These are phyloP conservation scores for Dictyostelium brefeldianum DNA, from an alignment of 78 protist species.

Conservation along the genomic window DNA sequence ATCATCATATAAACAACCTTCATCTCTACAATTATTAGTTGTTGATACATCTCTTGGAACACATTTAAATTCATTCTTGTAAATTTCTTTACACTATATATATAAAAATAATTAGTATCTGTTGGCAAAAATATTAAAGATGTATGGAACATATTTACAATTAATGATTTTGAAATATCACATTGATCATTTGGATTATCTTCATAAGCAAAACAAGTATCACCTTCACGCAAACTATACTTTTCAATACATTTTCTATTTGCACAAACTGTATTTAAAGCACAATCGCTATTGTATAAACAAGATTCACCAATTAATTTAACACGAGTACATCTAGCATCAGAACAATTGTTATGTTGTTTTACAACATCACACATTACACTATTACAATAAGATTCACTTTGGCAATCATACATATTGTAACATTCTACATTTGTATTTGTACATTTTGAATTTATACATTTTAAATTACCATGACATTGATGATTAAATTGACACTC, in stretches of 20 bases:
- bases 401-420: not conserved
- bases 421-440: not conserved
- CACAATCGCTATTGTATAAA: not conserved
- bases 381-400: not conserved
- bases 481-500: constrained; percentile 2
- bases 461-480: not conserved
- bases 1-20: not conserved
- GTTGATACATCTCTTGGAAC: not conserved
- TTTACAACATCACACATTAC: not conserved
- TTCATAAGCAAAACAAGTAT: not conserved
- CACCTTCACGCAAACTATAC: not conserved
- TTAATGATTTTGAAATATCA: constrained; percentile 9
- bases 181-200: not conserved
- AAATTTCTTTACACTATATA: not conserved
- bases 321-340: not conserved
- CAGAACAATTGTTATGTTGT: not conserved
- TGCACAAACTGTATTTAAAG: not conserved
- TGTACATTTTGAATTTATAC: not conserved
- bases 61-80: not conserved
- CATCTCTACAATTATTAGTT: not conserved
- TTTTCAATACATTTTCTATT: constrained; percentile 14
- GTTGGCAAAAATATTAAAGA: too few species aligned
- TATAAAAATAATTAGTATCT: too few species aligned
- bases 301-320: not conserved
- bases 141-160: constrained; percentile 1